Base-by-base conservation (phyloP, 768 basidiomycete species). In the Termitomyces heimii region DNA sequence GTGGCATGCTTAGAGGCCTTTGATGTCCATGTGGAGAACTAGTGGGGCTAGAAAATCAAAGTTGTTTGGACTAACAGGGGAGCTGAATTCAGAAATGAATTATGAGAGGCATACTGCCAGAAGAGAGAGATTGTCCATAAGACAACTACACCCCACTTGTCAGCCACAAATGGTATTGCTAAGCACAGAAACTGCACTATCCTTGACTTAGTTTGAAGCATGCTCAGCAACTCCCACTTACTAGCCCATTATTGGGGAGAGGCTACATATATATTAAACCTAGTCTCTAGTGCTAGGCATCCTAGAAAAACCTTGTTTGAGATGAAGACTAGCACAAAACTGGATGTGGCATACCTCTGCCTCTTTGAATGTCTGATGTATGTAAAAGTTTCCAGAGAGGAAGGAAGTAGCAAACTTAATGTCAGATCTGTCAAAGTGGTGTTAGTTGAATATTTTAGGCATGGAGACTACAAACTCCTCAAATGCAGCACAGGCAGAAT, bases 391-490 rank as follows among this genome's bases (percentile, higher is more conserved):
- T n/a, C 8, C 0, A 40, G 9, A n/a, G 39, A 40, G n/a, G n/a
- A 40, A 7, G 7, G 39, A 2, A 8, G 39, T 1, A 40, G 39
- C 18, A 40, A 40, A 7, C n/a, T 40, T 0, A n/a, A 40, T n/a
- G 18, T 8, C 1, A 9, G 39, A 4, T 40, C 39, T 9, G n/a
- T 40, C 0, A 40, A 40, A 9, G 5, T 1, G 3, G 39, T 40
- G 5, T 7, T 40, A 4, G 4, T 40, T 0, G 39, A n/a, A 3
- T 40, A 40, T 8, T 40, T 40, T 20, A 8, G 39, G 5, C 9
- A 9, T 9, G n/a, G n/a, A 1, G n/a, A 40, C 39, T 40, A 40
- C 6, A 40, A 61, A 28, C 22, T 71, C 0, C 57, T 61, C 13
- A 13, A 43, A 7, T 12, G 22, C 20, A 4, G 1, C 2, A 43